phyloP scores from a whole-genome alignment of 345 rosid species.

The Sonneratia alba region DNA sequence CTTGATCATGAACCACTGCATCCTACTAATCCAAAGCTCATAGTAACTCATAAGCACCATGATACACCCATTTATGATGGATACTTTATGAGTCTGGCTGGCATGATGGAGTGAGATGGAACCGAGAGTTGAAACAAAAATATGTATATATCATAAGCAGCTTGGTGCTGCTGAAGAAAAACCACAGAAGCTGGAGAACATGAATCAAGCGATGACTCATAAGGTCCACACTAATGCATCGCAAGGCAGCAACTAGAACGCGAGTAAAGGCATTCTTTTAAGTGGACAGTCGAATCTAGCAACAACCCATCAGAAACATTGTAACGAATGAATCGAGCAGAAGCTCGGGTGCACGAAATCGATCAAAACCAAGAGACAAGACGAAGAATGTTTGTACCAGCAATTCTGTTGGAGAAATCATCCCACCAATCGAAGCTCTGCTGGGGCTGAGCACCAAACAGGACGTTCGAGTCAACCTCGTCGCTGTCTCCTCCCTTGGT shows the following conservation, averaged over 20 bases:
- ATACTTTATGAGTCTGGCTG: neutral
- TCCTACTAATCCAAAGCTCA: too few relatives aligned
- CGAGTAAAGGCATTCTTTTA: neutral
- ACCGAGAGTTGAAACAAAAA: neutral
- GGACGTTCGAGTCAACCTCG: neutral
- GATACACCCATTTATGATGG: neutral
- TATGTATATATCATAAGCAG: neutral
- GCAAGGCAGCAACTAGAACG: neutral
- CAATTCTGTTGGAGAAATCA: conserved; percentile 31
- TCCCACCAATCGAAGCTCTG: conserved; percentile 43
- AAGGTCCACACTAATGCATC: neutral
- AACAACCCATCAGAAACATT: neutral
- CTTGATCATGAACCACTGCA: too few relatives aligned
- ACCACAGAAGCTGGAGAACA: neutral
- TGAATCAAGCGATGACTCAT: neutral
- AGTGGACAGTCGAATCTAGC: neutral
- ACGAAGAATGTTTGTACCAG: conserved; percentile 22
- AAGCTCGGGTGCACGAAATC: too few relatives aligned
- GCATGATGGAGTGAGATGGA: neutral
- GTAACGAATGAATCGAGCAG: neutral
- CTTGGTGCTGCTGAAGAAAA: neutral
- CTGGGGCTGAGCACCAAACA: conserved; percentile 28
- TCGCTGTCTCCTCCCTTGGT: conserved; percentile 24
- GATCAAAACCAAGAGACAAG: conserved; percentile 8
- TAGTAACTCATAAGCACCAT: too few relatives aligned